Conservation (phyloP, 1,284 basidiomycete genomes). For the Apiotrichum brassicae region DNA sequence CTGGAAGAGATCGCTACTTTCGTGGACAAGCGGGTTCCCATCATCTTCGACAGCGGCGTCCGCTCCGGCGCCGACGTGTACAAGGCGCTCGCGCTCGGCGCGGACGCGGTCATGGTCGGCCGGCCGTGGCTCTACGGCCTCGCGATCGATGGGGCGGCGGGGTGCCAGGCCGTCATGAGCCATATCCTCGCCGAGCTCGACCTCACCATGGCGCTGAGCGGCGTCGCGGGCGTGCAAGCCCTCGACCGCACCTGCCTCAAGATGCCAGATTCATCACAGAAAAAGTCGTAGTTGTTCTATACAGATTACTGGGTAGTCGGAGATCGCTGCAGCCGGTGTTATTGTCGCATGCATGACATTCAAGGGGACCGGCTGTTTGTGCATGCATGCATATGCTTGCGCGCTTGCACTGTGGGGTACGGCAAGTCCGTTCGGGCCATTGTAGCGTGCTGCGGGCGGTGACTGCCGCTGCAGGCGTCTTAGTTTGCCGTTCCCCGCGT, state of each 20-base stretch:
- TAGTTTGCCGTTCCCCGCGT: no score
- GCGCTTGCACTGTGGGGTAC: no score
- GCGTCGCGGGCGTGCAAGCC: constrained; percentile 15
- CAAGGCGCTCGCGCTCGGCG: constrained; percentile 54
- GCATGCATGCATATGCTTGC: no score
- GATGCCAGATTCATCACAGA: no score
- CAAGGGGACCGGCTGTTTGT: no score
- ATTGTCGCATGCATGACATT: no score
- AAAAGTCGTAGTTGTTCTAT: no score
- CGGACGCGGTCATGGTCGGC: constrained; percentile 39
- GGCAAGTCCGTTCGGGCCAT: no score
- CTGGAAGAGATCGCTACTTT: constrained; percentile 51
- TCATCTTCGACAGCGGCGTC: constrained; percentile 74
- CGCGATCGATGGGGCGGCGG: constrained; percentile 57
- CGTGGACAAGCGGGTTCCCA: constrained; percentile 49
- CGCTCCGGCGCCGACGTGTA: constrained; percentile 67
- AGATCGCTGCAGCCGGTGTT: no score
- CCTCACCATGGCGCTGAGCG: constrained; percentile 39
- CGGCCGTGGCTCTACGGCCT: constrained; percentile 55
- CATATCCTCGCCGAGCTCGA: constrained; percentile 61
- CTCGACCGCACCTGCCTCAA: constrained; percentile 11
- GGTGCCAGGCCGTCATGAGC: constrained; percentile 60
- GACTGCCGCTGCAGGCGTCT: no score
- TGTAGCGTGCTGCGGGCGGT: no score
- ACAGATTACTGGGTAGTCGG: no score